Base-by-base conservation (phyloP, 768 basidiomycete genomes). In the Candolleomyces efflorescens region DNA sequence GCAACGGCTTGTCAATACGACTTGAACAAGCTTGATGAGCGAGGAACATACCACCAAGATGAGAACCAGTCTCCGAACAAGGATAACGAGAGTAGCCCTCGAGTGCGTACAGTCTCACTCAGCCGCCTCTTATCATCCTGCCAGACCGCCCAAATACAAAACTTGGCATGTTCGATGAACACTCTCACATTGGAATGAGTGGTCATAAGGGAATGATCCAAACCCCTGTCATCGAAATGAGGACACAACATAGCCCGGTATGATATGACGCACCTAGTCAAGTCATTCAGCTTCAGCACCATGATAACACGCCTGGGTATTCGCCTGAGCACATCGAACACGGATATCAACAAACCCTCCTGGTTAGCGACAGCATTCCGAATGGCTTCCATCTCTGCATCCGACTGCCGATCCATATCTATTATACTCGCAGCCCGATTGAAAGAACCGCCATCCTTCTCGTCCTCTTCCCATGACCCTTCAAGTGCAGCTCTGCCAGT, bases 91-190 rank as follows among this genome's bases (percentile, higher is more conserved):
- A 83, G 68, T 17, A 87, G 68, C 2, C 86, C 85, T 27, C 73
- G 72, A 27, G 73, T 71, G 43, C 76, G 72, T 71, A 89, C 80
- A 50, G 69, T 65, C 50, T 74, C 71, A 23, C 77, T 69, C 4
- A 84, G 63, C 24, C 74, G 75, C 47, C 71, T 70, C 64, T 72
- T 73, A 55, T 94, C 86, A 63, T 89, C 87, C 53, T 80, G 76
- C 90, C 90, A 92, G 3, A 91, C 85, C 7, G 92, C 89, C 11
- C 76, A 78, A 52, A 85, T 78, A 68, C 95, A 97, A 71, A 91
- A 96, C 65, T 90, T 88, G 6, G 94, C 94, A 15, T 90, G 89
- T 57, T 98, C 89, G 32, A 98, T 68, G 70, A 98, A 98, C 67
- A 98, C 85, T 18, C 77, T 50, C 63, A 86, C 89, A 68, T 83